Evolutionary conservation across 768 basidiomycete species (phyloP).

Genomic region (Suillus luteus): DNA sequence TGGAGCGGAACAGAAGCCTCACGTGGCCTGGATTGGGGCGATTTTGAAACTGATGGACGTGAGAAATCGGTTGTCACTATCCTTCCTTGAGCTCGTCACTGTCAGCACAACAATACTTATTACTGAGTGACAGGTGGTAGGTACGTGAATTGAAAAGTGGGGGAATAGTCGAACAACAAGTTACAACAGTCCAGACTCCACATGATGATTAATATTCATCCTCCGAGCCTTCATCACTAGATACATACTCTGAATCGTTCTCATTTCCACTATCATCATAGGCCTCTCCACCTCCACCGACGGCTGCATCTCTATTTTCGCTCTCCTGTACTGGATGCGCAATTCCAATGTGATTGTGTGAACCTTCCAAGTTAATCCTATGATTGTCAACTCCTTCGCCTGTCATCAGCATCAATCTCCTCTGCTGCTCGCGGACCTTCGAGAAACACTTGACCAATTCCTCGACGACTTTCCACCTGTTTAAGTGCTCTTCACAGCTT

Average conservation of each 20-base stretch:
- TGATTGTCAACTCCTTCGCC: neutral
- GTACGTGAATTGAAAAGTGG: too few species aligned
- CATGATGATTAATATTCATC: too few species aligned
- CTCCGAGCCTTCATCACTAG: too few species aligned
- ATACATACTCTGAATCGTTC: too few species aligned
- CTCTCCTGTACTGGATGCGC: neutral
- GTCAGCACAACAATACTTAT: too few species aligned
- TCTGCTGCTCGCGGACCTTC: slow-evolving; percentile 8
- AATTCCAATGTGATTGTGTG: neutral
- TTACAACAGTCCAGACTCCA: too few species aligned
- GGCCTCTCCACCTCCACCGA: neutral
- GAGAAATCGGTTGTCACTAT: neutral
- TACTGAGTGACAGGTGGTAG: too few species aligned
- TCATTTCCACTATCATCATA: neutral
- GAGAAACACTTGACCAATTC: slow-evolving; percentile 25
- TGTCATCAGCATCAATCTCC: neutral
- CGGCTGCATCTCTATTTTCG: neutral
- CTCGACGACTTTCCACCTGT: slow-evolving; percentile 30
- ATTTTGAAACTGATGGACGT: neutral
- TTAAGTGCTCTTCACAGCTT: slow-evolving; percentile 20
- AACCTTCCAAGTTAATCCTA: neutral
- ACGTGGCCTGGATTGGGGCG: neutral
- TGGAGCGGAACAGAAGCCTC: neutral
- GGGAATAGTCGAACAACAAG: too few species aligned
- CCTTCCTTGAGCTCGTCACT: too few species aligned